Conservation (phyloP, 805 yeast genomes). For the Sporopachydermia lactativora region DNA sequence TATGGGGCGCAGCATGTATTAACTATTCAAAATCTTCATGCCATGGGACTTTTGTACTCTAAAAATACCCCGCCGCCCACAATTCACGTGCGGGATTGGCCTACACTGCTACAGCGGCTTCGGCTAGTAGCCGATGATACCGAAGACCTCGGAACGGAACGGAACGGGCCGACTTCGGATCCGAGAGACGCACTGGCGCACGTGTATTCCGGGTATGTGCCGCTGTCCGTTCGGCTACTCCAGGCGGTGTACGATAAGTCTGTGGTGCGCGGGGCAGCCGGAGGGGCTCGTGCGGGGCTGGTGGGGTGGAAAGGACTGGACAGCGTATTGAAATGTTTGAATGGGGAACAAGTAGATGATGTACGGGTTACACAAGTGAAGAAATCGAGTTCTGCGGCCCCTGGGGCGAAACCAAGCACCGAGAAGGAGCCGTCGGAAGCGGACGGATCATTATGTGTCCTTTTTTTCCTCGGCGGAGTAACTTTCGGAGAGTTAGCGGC, state of each 20-base stretch:
- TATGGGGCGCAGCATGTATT: constrained; percentile 47
- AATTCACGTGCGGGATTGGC: constrained; percentile 15
- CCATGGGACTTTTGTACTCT: constrained; percentile 31
- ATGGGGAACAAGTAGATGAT: constrained; percentile 23
- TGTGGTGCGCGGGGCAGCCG: constrained; percentile 22
- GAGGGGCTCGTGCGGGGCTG: constrained; percentile 5
- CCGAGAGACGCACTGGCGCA: constrained; percentile 36
- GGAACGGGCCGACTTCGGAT: constrained; percentile 18
- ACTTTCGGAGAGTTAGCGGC: constrained; percentile 77
- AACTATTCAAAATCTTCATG: constrained; percentile 33
- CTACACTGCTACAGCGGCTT: background rate
- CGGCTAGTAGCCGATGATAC: constrained; percentile 4
- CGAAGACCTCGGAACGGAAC: constrained; percentile 13
- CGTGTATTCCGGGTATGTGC: constrained; percentile 73
- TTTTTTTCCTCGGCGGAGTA: constrained; percentile 69
- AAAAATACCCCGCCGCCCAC: constrained; percentile 8
- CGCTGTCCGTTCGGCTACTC: constrained; percentile 53
- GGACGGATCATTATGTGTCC: constrained; percentile 21
- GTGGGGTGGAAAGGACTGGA: constrained; percentile 27
- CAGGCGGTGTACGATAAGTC: constrained; percentile 53
- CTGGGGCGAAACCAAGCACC: background rate
- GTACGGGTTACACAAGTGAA: constrained; percentile 13
- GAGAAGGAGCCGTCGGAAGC: constrained; percentile 1
- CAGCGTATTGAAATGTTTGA: constrained; percentile 20
- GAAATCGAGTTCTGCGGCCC: constrained; percentile 3